Percentiles rank a stretch among this genome's conserved stretches.
Conservation (phyloP, 225 moss, liverwort and hornwort genomes). For the Bryum argenteum region DNA sequence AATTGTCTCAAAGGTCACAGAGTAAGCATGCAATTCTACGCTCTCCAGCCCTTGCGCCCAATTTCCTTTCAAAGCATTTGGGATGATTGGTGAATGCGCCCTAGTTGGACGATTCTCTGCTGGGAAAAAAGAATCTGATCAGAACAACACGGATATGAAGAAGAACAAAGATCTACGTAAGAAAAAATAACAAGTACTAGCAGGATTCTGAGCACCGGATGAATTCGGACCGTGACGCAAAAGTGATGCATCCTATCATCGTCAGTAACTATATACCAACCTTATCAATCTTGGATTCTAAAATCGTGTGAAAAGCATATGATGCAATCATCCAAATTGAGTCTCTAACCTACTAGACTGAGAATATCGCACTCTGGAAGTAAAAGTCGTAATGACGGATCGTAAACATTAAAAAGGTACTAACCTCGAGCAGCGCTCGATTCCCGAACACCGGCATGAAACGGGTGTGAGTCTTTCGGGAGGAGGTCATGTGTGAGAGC, state of each 20-base stretch:
- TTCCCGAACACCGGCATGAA: slow-evolving; percentile 26
- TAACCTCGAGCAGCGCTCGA: slow-evolving; percentile 35
- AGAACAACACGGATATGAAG: slow-evolving; percentile 16
- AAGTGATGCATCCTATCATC: background rate
- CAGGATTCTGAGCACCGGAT: background rate
- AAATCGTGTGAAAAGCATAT: background rate
- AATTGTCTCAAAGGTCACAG: slow-evolving; percentile 61
- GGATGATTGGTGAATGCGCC: slow-evolving; percentile 62
- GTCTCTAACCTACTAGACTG: slow-evolving; percentile 10
- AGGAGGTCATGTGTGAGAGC: slow-evolving; percentile 80
- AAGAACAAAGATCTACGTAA: background rate
- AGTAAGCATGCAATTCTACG: slow-evolving; percentile 60
- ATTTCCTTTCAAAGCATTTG: slow-evolving; percentile 68
- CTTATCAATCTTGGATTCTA: background rate
- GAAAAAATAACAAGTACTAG: background rate
- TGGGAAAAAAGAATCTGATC: slow-evolving; percentile 28
- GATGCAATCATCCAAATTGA: background rate
- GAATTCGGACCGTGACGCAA: background rate
- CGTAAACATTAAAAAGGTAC: background rate
- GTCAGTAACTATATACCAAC: too few species aligned
- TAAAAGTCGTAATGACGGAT: background rate
- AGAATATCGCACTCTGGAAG: slow-evolving; percentile 8
- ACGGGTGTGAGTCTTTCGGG: slow-evolving; percentile 40
- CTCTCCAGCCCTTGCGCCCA: slow-evolving; percentile 49
- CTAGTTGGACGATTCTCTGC: slow-evolving; percentile 44